Evolutionary conservation across 352 stramenopile genomes (phyloP).

Genomic region (Pythium phragmitis): DNA sequence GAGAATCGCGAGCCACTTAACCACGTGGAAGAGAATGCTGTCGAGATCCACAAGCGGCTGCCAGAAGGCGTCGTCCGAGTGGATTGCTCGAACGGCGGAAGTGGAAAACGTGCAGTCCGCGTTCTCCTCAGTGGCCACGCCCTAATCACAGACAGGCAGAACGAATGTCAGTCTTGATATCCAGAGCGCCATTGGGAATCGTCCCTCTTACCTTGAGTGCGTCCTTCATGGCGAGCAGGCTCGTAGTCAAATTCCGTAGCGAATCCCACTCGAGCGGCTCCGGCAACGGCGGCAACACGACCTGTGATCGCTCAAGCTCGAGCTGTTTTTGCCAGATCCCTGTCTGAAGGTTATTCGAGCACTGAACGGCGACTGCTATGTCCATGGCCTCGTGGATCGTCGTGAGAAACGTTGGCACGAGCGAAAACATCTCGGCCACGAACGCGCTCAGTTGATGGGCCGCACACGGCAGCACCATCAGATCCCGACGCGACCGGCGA

Average conservation of each 20-base stretch:
- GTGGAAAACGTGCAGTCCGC: neutral
- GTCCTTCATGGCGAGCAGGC: constrained; percentile 15
- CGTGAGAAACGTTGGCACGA: constrained; percentile 13
- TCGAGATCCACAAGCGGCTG: constrained; percentile 22
- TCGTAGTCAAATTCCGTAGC: constrained; percentile 11
- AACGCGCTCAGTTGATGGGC: constrained; percentile 25
- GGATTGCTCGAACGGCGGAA: neutral
- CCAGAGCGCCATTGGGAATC: neutral
- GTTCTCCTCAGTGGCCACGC: neutral
- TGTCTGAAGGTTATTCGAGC: neutral
- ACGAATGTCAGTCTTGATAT: neutral
- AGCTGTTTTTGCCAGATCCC: constrained; percentile 11
- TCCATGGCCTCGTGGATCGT: constrained; percentile 9
- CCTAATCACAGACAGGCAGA: neutral
- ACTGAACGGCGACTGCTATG: neutral
- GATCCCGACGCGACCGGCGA: constrained; percentile 12
- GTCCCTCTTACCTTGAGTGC: constrained; percentile 10
- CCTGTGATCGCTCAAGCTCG: neutral
- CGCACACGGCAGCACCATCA: constrained; percentile 27
- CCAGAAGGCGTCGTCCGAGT: constrained; percentile 6
- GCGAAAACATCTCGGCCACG: constrained; percentile 14
- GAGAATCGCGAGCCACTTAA: constrained; percentile 20
- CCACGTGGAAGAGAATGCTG: constrained; percentile 19
- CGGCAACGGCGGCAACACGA: neutral
- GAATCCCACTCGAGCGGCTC: constrained; percentile 19